Conservation (phyloP, 2,329 filamentous ascomycete species). For the Harringtonia lauricola region DNA sequence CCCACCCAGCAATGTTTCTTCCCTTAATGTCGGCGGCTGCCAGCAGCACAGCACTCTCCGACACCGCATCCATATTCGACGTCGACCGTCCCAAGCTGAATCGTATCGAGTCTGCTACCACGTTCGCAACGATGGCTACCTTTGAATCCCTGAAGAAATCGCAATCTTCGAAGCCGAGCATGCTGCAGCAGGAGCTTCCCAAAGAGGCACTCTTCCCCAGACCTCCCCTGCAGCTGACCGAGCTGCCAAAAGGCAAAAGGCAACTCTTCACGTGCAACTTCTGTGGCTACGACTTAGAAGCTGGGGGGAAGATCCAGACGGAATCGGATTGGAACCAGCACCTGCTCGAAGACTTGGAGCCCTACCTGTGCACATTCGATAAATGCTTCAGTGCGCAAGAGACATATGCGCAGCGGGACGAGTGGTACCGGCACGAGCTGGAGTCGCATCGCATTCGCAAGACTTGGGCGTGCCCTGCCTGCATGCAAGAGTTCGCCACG, state of each 20-base stretch:
- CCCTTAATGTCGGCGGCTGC: slow-evolving; percentile 4
- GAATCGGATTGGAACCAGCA: slow-evolving; percentile 10
- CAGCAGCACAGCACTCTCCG: slow-evolving; percentile 5
- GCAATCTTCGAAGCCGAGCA: not conserved
- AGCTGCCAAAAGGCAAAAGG: slow-evolving; percentile 4
- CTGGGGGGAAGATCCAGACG: slow-evolving; percentile 5
- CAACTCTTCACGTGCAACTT: slow-evolving; percentile 10
- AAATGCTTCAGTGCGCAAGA: slow-evolving; percentile 10
- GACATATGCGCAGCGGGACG: slow-evolving; percentile 8
- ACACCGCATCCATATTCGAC: slow-evolving; percentile 8
- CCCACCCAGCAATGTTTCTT: not conserved
- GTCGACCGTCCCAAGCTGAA: not conserved
- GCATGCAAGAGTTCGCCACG: slow-evolving; percentile 7
- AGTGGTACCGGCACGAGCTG: slow-evolving; percentile 11
- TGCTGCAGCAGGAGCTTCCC: not conserved
- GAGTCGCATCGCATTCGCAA: slow-evolving; percentile 8
- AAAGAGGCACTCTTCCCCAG: slow-evolving; percentile 6
- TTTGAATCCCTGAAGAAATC: slow-evolving; percentile 1
- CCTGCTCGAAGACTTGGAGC: slow-evolving; percentile 9
- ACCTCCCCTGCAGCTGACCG: slow-evolving; percentile 1
- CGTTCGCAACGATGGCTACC: slow-evolving; percentile 7
- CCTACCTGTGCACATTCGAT: slow-evolving; percentile 11
- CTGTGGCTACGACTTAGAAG: slow-evolving; percentile 10
- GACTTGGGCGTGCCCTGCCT: slow-evolving; percentile 9
- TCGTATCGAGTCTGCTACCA: slow-evolving; percentile 4